These are phyloP conservation scores for Eucalyptus albens DNA, from an alignment of 345 rosid species.

Conservation along the genomic window DNA sequence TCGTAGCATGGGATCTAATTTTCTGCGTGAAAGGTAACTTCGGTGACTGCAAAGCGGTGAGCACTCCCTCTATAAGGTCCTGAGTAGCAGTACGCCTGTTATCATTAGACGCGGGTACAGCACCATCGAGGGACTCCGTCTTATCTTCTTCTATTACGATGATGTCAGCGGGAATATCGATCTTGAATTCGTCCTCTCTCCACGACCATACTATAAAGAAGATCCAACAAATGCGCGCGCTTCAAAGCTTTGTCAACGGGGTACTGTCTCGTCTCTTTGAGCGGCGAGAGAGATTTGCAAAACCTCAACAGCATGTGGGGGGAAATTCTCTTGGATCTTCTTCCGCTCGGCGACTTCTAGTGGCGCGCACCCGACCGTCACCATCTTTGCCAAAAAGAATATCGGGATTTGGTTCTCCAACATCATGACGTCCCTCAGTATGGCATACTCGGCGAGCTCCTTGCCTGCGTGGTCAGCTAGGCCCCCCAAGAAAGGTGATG, in stretches of 20 bases:
- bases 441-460: background rate
- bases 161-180: background rate
- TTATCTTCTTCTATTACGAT: background rate
- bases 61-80: fast-evolving
- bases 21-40: no score
- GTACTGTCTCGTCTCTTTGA: background rate
- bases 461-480: background rate
- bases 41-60: background rate
- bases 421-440: background rate
- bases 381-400: background rate
- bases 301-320: background rate
- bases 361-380: background rate
- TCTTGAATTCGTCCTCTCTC: background rate
- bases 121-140: background rate
- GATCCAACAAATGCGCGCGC: background rate
- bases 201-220: background rate
- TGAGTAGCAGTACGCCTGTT: background rate
- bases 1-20: background rate
- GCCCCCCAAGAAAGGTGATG: background rate
- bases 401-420: background rate
- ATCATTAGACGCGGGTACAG: no score
- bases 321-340: background rate
- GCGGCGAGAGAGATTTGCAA: background rate
- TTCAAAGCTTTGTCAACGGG: background rate
- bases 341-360: background rate